Conservation (phyloP, 2,329 filamentous ascomycete species). For the Claviceps sp. region DNA sequence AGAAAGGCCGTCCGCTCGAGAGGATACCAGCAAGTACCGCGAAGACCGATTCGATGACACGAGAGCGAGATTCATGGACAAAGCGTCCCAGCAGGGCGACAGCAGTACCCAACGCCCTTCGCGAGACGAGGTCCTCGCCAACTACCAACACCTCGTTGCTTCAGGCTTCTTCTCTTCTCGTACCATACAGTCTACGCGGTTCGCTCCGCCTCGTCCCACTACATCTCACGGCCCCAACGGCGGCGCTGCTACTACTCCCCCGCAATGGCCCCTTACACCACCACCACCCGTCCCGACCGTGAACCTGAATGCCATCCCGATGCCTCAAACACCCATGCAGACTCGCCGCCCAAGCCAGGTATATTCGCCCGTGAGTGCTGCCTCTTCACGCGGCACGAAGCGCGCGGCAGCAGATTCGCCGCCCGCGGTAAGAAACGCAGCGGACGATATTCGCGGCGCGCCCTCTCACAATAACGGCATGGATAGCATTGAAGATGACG, state of each 20-base stretch:
- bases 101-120: constrained; percentile 17
- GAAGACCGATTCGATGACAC: background rate
- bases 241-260: constrained; percentile 6
- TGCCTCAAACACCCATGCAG: constrained; percentile 6
- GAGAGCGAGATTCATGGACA: background rate
- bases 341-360: constrained; percentile 10
- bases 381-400: constrained; percentile 35
- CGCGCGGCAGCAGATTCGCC: constrained; percentile 27
- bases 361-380: constrained; percentile 20
- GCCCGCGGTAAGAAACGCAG: constrained; percentile 11
- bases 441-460: background rate
- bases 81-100: constrained; percentile 1
- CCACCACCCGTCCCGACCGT: background rate
- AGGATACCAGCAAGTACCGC: background rate
- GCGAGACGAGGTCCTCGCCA: constrained; percentile 39
- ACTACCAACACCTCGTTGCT: constrained; percentile 42
- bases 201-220: constrained; percentile 6
- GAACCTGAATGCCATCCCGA: background rate
- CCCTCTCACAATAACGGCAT: background rate
- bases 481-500: background rate
- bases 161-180: constrained; percentile 45
- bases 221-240: constrained; percentile 9
- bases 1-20: background rate
- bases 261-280: constrained; percentile 16
- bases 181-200: constrained; percentile 41